Percentiles rank a stretch among this genome's conserved stretches.
phyloP scores from a whole-genome alignment of 2,329 filamentous ascomycete species.

The Talaromyces sp. region DNA sequence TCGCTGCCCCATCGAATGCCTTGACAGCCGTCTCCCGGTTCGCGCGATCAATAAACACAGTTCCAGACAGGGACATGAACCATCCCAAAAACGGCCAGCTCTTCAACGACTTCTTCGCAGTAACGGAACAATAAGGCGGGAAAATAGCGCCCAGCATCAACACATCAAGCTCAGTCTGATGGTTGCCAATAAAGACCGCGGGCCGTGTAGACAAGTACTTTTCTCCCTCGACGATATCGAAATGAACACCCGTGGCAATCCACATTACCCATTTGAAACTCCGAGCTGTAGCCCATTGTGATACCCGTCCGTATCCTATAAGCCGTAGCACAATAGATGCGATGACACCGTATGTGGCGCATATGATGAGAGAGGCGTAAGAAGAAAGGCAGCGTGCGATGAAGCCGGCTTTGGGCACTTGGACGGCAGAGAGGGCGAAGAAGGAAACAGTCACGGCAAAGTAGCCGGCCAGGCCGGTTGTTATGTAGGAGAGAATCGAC shows the following conservation, averaged over 20 bases:
- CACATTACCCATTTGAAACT: constrained; percentile 77
- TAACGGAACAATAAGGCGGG: constrained; percentile 86
- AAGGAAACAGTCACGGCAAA: constrained; percentile 55
- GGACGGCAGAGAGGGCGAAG: constrained; percentile 41
- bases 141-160: constrained; percentile 86
- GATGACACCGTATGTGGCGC: constrained; percentile 69
- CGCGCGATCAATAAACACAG: constrained; percentile 90
- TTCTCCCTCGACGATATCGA: constrained; percentile 65
- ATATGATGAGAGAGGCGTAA: constrained; percentile 43
- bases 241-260: constrained; percentile 70
- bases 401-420: constrained; percentile 44
- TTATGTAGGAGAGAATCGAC: constrained; percentile 59
- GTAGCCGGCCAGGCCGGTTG: constrained; percentile 62
- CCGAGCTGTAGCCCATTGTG: constrained; percentile 80
- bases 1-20: constrained; percentile 78
- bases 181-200: constrained; percentile 88
- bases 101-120: constrained; percentile 81
- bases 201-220: constrained; percentile 66
- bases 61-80: constrained; percentile 86
- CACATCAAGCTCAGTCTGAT: constrained; percentile 94
- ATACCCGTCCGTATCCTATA: constrained; percentile 67
- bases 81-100: constrained; percentile 81
- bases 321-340: constrained; percentile 68
- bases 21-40: constrained; percentile 77
- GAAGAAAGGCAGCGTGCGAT: constrained; percentile 45